Conservation (phyloP, 495 filamentous ascomycete species). For the Sordaria brevicollis region DNA sequence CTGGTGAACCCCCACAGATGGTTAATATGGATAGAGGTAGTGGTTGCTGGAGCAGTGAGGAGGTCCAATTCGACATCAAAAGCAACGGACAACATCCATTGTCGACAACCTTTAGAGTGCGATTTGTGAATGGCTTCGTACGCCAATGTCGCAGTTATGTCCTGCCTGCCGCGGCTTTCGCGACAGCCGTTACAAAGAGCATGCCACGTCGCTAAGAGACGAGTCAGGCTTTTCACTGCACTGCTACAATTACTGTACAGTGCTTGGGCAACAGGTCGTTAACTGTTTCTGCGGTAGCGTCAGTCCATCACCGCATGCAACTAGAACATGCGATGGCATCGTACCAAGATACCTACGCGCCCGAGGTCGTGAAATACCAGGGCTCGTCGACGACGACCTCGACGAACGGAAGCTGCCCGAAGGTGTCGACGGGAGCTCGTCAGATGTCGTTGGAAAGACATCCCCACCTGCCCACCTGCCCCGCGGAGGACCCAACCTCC, state of each 20-base stretch:
- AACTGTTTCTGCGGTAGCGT: slow-evolving; percentile 14
- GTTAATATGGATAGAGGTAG: neutral
- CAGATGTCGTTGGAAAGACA: neutral
- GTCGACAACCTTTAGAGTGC: neutral
- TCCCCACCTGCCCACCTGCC: neutral
- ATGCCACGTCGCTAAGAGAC: slow-evolving; percentile 21
- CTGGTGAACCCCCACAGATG: slow-evolving; percentile 9
- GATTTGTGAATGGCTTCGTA: neutral
- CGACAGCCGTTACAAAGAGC: slow-evolving; percentile 6
- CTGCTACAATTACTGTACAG: too few species aligned
- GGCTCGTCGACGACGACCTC: neutral
- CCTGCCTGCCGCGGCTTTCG: neutral
- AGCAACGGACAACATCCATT: slow-evolving; percentile 1
- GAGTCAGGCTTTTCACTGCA: slow-evolving; percentile 15
- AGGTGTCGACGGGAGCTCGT: neutral
- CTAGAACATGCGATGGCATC: neutral
- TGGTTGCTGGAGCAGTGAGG: neutral
- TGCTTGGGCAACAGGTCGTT: slow-evolving; percentile 14
- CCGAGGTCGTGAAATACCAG: neutral
- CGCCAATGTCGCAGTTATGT: neutral
- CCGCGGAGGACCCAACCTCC: neutral
- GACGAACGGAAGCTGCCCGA: neutral
- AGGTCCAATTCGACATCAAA: slow-evolving; percentile 7
- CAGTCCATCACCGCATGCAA: slow-evolving; percentile 6
- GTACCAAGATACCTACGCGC: neutral